Conservation (phyloP, 164 flowering plant species). For the Magnolia officinalis region DNA sequence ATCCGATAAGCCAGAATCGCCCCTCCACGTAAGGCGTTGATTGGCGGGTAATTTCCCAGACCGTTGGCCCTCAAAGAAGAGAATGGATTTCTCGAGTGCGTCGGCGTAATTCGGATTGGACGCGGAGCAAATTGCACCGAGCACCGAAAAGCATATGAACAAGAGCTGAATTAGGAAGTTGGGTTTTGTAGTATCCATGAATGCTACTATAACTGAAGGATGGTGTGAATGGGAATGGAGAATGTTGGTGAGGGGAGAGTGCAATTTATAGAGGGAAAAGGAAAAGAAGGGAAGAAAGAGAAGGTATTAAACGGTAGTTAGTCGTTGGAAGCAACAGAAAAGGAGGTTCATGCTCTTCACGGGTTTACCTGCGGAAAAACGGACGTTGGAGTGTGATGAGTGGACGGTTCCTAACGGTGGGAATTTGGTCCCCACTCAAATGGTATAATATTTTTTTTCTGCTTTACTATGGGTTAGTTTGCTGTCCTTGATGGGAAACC, state of each 20-base stretch:
- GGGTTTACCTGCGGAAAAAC: constrained; percentile 49
- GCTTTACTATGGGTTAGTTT: no score
- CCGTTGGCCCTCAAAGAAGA: constrained; percentile 87
- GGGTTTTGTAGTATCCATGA: constrained; percentile 16
- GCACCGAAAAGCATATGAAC: constrained; percentile 14
- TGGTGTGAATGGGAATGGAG: not conserved
- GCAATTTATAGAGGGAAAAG: constrained; percentile 26
- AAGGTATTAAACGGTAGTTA: constrained; percentile 25
- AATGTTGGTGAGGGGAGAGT: not conserved
- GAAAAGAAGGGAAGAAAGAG: not conserved
- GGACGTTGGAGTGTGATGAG: constrained; percentile 3
- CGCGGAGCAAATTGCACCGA: constrained; percentile 25
- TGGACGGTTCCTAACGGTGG: not conserved
- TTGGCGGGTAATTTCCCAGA: constrained; percentile 70
- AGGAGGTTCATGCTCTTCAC: constrained; percentile 28
- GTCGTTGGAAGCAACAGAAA: constrained; percentile 21
- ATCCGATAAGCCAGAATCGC: constrained; percentile 65
- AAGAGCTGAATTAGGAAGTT: constrained; percentile 18
- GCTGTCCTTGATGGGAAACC: no score
- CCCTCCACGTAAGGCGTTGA: constrained; percentile 76
- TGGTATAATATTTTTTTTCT: no score
- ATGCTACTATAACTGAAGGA: not conserved
- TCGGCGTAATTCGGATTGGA: constrained; percentile 41
- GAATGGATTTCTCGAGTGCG: constrained; percentile 76
- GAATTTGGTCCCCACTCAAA: not conserved